Conservation (phyloP, 2,329 filamentous ascomycete species). For the Cercospora brassicicola region DNA sequence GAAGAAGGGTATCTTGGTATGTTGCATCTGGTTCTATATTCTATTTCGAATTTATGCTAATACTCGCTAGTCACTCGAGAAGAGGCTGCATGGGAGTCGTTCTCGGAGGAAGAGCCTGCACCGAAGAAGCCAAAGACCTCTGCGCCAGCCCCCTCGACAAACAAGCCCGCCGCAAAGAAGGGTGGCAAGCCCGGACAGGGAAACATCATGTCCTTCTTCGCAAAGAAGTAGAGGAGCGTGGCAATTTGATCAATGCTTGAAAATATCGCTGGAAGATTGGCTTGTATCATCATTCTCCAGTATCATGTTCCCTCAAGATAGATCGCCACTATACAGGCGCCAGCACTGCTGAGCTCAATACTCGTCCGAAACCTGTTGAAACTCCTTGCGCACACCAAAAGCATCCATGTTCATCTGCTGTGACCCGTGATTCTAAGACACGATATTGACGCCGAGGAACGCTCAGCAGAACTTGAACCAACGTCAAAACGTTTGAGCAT, state of each 20-base stretch:
- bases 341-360: not conserved
- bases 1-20: constrained; percentile 85
- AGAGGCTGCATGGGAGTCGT: constrained; percentile 84
- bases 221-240: constrained; percentile 62
- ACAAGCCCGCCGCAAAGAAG: constrained; percentile 57
- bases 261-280: not conserved
- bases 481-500: no score
- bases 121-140: constrained; percentile 56
- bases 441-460: not conserved
- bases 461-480: not conserved
- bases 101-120: constrained; percentile 81
- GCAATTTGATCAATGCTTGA: not conserved
- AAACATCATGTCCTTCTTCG: constrained; percentile 90
- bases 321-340: not conserved
- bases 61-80: constrained; percentile 68
- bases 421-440: no score
- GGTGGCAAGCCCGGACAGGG: constrained; percentile 61
- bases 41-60: no score
- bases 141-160: constrained; percentile 37
- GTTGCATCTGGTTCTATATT: no score
- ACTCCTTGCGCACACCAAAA: not conserved
- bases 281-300: not conserved
- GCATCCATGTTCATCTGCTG: not conserved
- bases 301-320: not conserved
- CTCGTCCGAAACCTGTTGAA: not conserved